phyloP scores from a whole-genome alignment of 768 basidiomycete species.

The Goffeauzyma gilvescens region DNA sequence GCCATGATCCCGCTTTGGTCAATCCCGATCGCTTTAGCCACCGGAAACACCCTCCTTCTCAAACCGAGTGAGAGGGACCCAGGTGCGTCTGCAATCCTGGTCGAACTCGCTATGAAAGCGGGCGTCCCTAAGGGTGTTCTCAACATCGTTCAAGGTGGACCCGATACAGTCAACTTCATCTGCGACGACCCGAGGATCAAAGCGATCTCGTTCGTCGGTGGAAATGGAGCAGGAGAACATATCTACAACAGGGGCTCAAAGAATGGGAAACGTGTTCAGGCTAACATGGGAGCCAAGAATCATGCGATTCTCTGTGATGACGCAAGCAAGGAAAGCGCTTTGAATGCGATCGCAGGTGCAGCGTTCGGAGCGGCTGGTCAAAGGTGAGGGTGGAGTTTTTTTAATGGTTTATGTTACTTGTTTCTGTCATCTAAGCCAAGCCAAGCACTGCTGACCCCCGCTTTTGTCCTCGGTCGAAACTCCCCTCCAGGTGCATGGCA shows the following conservation, averaged over 20 bases:
- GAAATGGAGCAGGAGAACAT: constrained; percentile 76
- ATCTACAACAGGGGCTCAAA: constrained; percentile 59
- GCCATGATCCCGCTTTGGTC: constrained; percentile 92
- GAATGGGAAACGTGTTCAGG: constrained; percentile 22
- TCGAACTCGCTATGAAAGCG: constrained; percentile 76
- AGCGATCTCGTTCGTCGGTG: constrained; percentile 92
- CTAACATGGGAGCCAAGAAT: constrained; percentile 90
- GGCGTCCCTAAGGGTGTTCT: constrained; percentile 38
- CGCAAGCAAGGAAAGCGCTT: constrained; percentile 75
- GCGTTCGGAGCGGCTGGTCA: constrained; percentile 96
- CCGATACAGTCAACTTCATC: constrained; percentile 70
- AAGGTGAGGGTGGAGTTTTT: constrained; percentile 39
- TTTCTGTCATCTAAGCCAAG: background rate
- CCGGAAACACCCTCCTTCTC: constrained; percentile 76
- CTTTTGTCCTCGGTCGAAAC: constrained; percentile 13
- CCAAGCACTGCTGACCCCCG: background rate
- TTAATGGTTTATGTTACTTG: constrained; percentile 22
- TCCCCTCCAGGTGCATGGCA: constrained; percentile 36
- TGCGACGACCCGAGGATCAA: constrained; percentile 80
- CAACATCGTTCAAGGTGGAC: constrained; percentile 77
- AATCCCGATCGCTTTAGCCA: constrained; percentile 34
- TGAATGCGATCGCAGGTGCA: constrained; percentile 82
- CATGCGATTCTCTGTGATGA: constrained; percentile 86
- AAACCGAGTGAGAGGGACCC: constrained; percentile 96
- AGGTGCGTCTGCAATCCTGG: constrained; percentile 93